A percentile compares a stretch with the other conserved stretches of the same genome.
Conservation (phyloP, 2,329 filamentous ascomycete genomes). For the Chaetomiaceae sp. region DNA sequence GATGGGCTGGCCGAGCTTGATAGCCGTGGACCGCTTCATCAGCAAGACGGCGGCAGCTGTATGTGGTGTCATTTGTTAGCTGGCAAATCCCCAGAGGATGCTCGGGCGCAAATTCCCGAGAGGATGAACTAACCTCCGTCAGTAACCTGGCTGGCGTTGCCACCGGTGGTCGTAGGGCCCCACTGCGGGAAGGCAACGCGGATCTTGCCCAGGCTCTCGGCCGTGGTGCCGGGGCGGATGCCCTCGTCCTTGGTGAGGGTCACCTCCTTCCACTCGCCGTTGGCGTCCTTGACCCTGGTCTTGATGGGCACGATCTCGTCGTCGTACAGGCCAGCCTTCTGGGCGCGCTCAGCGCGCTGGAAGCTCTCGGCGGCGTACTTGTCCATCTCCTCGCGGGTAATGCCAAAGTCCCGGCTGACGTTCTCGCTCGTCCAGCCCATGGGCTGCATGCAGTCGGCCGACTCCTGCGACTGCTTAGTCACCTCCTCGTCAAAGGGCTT, state of each 20-base stretch:
- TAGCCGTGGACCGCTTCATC: conserved; percentile 90
- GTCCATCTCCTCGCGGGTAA: conserved; percentile 77
- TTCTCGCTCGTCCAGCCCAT: conserved; percentile 99
- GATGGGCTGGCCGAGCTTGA: conserved; percentile 83
- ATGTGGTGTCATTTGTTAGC: conserved; percentile 10
- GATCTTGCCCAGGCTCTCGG: conserved; percentile 76
- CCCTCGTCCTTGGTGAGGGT: conserved; percentile 85
- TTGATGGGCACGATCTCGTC: conserved; percentile 91
- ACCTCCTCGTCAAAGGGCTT: conserved; percentile 75
- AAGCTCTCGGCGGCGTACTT: conserved; percentile 83
- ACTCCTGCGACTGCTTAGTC: conserved; percentile 65
- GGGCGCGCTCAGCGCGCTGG: conserved; percentile 78
- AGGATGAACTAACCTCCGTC: conserved; percentile 60
- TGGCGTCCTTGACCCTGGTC: conserved; percentile 75
- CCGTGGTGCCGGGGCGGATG: conserved; percentile 83
- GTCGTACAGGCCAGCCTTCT: conserved; percentile 85
- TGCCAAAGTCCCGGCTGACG: conserved; percentile 83
- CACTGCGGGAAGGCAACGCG: conserved; percentile 86
- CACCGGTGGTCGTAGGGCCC: conserved; percentile 80
- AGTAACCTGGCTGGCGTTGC: conserved; percentile 91
- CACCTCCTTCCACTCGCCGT: conserved; percentile 72
- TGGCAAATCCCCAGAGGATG: too few relatives aligned
- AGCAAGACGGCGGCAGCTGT: conserved; percentile 75
- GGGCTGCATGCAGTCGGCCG: conserved; percentile 80
- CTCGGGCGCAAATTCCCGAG: neutral